Base-by-base conservation (phyloP, 2,329 filamentous ascomycete species). In the Graphium sp. region DNA sequence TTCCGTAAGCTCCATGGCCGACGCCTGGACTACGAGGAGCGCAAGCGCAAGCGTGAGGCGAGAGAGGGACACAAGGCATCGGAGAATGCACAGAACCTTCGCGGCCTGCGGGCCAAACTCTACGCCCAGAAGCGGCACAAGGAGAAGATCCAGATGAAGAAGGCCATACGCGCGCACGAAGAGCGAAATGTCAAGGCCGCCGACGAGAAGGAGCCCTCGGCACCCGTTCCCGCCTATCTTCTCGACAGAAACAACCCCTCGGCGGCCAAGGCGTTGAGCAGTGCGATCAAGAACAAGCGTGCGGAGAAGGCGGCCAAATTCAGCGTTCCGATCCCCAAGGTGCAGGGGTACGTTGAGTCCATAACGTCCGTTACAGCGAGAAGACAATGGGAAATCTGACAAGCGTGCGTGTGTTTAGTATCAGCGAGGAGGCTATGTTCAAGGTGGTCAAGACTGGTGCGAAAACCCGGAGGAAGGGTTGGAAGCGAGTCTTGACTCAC, bases 111-210 rank as follows among this genome's bases (percentile, higher is more conserved):
- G 37, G 89, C 89, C 41, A 98, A 98, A 66, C 62, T 92, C 45
- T 76, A 89, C 60, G 78, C 87, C 53, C 76, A 95, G 69, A 83
- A 85, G 64, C 73, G 89, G 16, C 81, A 84, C 60, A 79, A 85
- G 52, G 85, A 98, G 65, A 98, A 98, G 76, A 92, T 93, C 50
- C 83, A 92, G 67, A 85, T 93, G 78, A 79, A 78, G 56, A 92
- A 93, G 67, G 63, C 74, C 46, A 91, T 98, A 68, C 82, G 80
- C 58, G 79, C 82, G 24, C 82, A 93, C 61, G 89, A 98, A 58
- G 82, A 94, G 63, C 76, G 83, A 57, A 91, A 94, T 48, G 74
- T 95, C 62, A 93, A 95, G 60, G 81, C 79, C 7, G 74, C 76
- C 31, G 74, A 79, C 39, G 70, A 77, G 42, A 79, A 89, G 53